These are phyloP conservation scores for Alternaria longipes DNA, from an alignment of 2,329 filamentous ascomycete species.

Conservation along the genomic window DNA sequence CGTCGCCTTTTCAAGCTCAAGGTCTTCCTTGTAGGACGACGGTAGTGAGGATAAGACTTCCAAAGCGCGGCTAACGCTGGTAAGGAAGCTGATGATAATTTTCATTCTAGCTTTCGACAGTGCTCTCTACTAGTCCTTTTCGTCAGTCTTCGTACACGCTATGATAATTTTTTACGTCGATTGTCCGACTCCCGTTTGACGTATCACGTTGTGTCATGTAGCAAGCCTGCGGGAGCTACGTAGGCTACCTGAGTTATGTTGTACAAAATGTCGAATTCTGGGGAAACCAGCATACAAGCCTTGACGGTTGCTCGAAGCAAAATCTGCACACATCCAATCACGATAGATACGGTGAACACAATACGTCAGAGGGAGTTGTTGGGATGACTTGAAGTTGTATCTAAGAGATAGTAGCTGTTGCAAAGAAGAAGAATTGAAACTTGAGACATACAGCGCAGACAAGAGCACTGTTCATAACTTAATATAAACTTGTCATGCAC, in stretches of 20 bases:
- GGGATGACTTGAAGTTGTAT: neutral
- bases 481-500: slow-evolving; percentile 22
- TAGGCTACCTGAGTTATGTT: slow-evolving; percentile 20
- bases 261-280: neutral
- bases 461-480: slow-evolving; percentile 15
- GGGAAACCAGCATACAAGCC: neutral
- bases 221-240: slow-evolving; percentile 15
- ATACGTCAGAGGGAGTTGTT: neutral
- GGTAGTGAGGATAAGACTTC: slow-evolving; percentile 14
- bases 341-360: neutral
- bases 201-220: slow-evolving; percentile 30
- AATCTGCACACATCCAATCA: neutral
- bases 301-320: neutral
- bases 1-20: slow-evolving; percentile 30
- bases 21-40: slow-evolving; percentile 13
- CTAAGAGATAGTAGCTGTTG: neutral
- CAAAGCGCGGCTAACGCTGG: slow-evolving; percentile 23
- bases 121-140: slow-evolving; percentile 10
- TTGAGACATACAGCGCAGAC: neutral
- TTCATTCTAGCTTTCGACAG: slow-evolving; percentile 2
- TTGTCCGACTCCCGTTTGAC: slow-evolving; percentile 17
- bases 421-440: neutral
- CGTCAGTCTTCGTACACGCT: slow-evolving; percentile 26
- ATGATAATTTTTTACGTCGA: neutral
- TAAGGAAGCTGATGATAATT: neutral